Percentiles rank a stretch among this genome's conserved stretches.
Evolutionary conservation across 2,329 filamentous ascomycete genomes (phyloP).

Genomic region (Aspergillus fijiensis): DNA sequence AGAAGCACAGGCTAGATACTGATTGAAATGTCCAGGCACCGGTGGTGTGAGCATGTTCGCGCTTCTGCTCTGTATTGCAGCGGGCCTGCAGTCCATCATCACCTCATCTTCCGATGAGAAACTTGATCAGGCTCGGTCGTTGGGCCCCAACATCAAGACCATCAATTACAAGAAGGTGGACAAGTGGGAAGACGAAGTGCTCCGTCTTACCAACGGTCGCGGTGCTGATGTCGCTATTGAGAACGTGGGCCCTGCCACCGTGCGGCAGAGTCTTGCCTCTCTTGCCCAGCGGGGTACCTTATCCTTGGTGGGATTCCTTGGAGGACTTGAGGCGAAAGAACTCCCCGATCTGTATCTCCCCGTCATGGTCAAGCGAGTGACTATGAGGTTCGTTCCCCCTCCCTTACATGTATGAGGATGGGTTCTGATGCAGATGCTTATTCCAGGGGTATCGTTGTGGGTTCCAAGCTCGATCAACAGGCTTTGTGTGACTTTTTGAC

Average conservation of each 20-base stretch:
- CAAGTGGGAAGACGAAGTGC: slow-evolving; percentile 2
- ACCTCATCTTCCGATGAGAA: slow-evolving; percentile 46
- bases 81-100: slow-evolving; percentile 46
- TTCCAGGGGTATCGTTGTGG: slow-evolving; percentile 2
- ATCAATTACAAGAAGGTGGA: slow-evolving; percentile 40
- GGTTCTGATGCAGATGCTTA: neutral
- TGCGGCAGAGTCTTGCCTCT: slow-evolving; percentile 30
- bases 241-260: slow-evolving; percentile 28
- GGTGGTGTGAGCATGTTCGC: slow-evolving; percentile 44
- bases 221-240: neutral
- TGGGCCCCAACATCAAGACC: slow-evolving; percentile 42
- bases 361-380: neutral
- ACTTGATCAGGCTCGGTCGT: slow-evolving; percentile 20
- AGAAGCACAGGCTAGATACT: neutral
- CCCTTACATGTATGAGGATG: neutral
- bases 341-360: slow-evolving; percentile 2
- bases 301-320: slow-evolving; percentile 5
- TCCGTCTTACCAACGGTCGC: neutral
- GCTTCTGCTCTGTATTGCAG: slow-evolving; percentile 44
- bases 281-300: slow-evolving; percentile 4
- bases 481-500: neutral
- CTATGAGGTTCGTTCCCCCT: neutral
- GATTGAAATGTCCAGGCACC: slow-evolving; percentile 38
- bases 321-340: neutral
- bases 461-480: neutral